phyloP scores from a whole-genome alignment of 169 alveolate species.

The Eimeria nieschulzi region DNA sequence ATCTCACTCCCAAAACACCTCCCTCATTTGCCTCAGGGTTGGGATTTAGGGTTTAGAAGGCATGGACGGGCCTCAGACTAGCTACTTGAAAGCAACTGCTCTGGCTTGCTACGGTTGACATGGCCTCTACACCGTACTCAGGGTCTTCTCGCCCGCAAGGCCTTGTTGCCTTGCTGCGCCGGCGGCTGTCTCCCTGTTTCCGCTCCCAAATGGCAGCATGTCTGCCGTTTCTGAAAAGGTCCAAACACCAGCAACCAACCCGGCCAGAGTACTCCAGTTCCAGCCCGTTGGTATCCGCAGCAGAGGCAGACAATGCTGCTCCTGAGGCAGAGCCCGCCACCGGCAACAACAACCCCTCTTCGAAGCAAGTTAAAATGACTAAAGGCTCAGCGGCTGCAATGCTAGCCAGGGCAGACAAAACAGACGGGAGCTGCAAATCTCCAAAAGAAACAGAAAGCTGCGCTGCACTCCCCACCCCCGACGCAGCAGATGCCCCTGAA shows the following conservation, averaged over 20 bases:
- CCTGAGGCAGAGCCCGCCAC: not conserved
- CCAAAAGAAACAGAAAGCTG: not conserved
- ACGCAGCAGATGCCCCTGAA: not conserved
- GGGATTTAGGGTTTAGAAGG: too few relatives aligned
- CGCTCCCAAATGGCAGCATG: not conserved
- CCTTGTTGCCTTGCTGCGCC: not conserved
- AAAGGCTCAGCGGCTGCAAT: not conserved
- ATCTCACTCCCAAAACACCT: too few relatives aligned
- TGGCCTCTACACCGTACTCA: not conserved
- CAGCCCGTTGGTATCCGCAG: not conserved
- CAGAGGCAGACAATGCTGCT: not conserved
- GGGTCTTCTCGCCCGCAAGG: not conserved
- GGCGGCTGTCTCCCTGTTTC: slow-evolving; percentile 4
- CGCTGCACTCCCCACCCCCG: not conserved
- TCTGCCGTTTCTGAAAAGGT: not conserved
- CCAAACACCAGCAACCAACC: not conserved
- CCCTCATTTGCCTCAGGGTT: too few relatives aligned
- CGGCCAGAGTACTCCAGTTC: not conserved
- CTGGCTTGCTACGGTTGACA: not conserved
- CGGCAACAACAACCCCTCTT: not conserved
- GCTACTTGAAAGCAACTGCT: too few relatives aligned
- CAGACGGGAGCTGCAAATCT: not conserved
- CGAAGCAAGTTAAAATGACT: not conserved
- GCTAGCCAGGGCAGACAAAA: not conserved
- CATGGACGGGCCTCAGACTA: too few relatives aligned